phyloP scores from a whole-genome alignment of 176 grass and related monocot genomes.

The Phragmites australis region DNA sequence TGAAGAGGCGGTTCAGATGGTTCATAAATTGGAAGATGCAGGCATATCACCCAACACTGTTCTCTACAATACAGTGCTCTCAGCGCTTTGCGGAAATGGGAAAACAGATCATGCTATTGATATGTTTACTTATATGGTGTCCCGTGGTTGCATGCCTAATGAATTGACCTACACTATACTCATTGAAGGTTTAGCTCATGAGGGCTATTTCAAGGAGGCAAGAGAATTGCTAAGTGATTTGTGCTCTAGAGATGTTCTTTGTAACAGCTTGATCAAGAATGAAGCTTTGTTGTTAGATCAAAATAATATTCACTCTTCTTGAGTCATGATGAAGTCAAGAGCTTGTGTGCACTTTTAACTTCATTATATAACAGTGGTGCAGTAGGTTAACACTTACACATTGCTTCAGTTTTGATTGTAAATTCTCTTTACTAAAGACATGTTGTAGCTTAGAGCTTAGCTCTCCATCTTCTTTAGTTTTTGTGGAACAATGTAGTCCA shows the following conservation, averaged over 20 bases:
- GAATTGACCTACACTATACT: conserved; percentile 62
- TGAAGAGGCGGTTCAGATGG: conserved; percentile 42
- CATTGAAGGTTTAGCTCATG: conserved; percentile 60
- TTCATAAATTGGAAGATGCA: conserved; percentile 52
- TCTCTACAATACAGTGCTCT: conserved; percentile 59
- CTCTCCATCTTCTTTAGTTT: conserved; percentile 6
- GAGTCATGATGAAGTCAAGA: conserved; percentile 24
- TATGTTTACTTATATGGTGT: conserved; percentile 65
- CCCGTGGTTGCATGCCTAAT: conserved; percentile 61
- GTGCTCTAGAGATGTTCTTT: conserved; percentile 55
- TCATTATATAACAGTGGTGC: conserved; percentile 32
- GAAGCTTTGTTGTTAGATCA: conserved; percentile 39
- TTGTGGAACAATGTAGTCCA: conserved; percentile 11
- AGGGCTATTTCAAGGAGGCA: conserved; percentile 61
- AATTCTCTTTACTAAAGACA: conserved; percentile 26
- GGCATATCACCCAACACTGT: conserved; percentile 45
- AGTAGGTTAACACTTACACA: conserved; percentile 45
- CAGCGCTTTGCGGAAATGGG: conserved; percentile 58
- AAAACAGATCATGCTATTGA: conserved; percentile 63
- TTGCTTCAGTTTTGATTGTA: conserved; percentile 50
- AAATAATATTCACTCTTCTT: conserved; percentile 35
- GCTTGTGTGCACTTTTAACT: conserved; percentile 10
- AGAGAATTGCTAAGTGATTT: conserved; percentile 52
- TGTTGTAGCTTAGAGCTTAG: conserved; percentile 44
- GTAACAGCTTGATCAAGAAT: conserved; percentile 53